These are phyloP conservation scores for Sugiyamaella castrensis DNA, from an alignment of 1,139 yeast species.

Conservation along the genomic window DNA sequence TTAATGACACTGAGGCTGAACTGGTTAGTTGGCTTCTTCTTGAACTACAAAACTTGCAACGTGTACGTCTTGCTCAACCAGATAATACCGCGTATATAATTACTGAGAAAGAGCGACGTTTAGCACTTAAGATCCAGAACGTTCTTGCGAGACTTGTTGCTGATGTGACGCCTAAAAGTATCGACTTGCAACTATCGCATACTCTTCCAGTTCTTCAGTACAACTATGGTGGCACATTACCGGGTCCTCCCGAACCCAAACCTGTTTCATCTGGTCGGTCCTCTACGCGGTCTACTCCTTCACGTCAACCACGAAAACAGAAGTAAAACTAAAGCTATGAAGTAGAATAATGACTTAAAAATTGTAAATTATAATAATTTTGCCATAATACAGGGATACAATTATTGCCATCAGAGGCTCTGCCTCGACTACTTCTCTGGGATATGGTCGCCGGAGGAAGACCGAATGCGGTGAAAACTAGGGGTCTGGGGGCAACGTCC, in stretches of 20 bases:
- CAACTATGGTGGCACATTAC: conserved; percentile 77
- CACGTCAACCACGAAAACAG: conserved; percentile 13
- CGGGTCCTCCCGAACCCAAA: conserved; percentile 40
- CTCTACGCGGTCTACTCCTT: conserved; percentile 13
- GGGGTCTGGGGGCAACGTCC: no score
- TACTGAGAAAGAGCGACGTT: conserved; percentile 45
- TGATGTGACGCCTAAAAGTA: conserved; percentile 29
- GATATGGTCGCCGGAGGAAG: no score
- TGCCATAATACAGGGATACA: no score
- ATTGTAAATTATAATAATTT: neutral
- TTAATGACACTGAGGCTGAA: conserved; percentile 47
- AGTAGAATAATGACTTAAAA: neutral
- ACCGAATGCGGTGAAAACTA: no score
- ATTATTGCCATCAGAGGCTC: conserved; percentile 2
- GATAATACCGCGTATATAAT: conserved; percentile 38
- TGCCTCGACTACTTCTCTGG: conserved; percentile 1
- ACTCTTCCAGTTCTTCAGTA: conserved; percentile 66
- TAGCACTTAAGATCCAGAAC: conserved; percentile 52
- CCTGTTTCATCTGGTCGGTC: conserved; percentile 34
- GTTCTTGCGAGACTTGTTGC: conserved; percentile 47
- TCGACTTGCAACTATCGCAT: conserved; percentile 31
- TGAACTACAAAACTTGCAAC: conserved; percentile 62
- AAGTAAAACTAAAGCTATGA: neutral
- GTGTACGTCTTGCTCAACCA: conserved; percentile 48
- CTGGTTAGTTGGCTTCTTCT: conserved; percentile 56